Base-by-base conservation (phyloP, 2,329 filamentous ascomycete species). In the Colletotrichum cereale region DNA sequence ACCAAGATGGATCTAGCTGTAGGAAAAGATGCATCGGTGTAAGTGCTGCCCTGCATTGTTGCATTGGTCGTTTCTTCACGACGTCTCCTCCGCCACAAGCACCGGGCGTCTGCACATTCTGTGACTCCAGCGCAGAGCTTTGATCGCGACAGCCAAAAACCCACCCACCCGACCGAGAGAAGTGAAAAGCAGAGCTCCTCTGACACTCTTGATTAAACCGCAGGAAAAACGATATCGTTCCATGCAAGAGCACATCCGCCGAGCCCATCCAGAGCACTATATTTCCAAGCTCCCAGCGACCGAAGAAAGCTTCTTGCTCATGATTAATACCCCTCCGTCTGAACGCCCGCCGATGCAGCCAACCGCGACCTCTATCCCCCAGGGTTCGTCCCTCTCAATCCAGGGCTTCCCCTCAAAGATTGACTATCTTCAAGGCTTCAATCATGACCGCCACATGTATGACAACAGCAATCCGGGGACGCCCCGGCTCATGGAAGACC, bases 181-280 rank as follows among this genome's bases (percentile, higher is more conserved):
- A 47, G 29, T 50, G n/a, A 38, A 62, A 38, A 40, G 21, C 42
- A 63, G 36, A 79, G 76, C 67, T 72, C 67, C 67, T 73, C 73
- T 75, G 75, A 72, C 70, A 61, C 66, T 75, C 75, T 40, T 57
- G 16, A n/a, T 38, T 24, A 52, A 63, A 62, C 56, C 76, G 81
- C 83, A 97, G 94, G 94, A 97, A 86, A 97, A 97, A 84, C 90
- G 94, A 76, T 99, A 95, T 85, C 95, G 96, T 82, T 98, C 96
- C 74, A 98, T 99, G 94, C 96, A 98, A 84, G 96, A 99, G 88
- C 96, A 99, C 80, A 98, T 99, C 79, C 94, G 96, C 78, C 92
- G 96, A 82, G 96, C 96, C 76, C 96, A 99, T 82, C 96, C 96
- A 73, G 95, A 97, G 82, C 93, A 98, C 82, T 98, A 98, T 85